phyloP scores from a whole-genome alignment of 345 rosid species.

The Acer yangbiense region DNA sequence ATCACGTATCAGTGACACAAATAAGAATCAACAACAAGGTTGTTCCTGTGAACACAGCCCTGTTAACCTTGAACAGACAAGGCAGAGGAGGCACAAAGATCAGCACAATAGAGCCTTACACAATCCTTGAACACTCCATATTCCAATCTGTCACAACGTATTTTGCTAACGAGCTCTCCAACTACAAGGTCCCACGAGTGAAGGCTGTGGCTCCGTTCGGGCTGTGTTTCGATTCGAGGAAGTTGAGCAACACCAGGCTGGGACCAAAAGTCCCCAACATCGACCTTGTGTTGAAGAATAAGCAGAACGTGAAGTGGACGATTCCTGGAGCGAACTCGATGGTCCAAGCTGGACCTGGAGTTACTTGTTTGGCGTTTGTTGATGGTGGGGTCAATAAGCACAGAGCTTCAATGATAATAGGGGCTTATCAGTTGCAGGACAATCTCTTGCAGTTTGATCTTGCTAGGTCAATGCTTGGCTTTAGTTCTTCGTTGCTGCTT shows the following conservation, averaged over 20 bases:
- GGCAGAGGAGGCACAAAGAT: constrained; percentile 27
- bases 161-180: constrained; percentile 19
- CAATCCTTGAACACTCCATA: constrained; percentile 30
- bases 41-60: constrained; percentile 16
- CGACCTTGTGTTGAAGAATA: constrained; percentile 25
- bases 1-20: constrained; percentile 23
- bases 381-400: constrained; percentile 27
- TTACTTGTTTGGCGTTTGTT: constrained; percentile 34
- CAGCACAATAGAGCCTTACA: constrained; percentile 31
- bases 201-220: constrained; percentile 20
- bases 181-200: neutral
- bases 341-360: constrained; percentile 27
- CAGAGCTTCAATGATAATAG: constrained; percentile 28
- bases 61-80: neutral
- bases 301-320: constrained; percentile 23
- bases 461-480: constrained; percentile 30
- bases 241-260: neutral
- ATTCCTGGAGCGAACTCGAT: constrained; percentile 33
- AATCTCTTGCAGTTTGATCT: constrained; percentile 36
- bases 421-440: constrained; percentile 39
- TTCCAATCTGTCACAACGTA: constrained; percentile 19
- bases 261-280: constrained; percentile 30
- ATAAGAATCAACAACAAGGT: constrained; percentile 20
- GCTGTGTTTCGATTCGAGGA: constrained; percentile 19
- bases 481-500: constrained; percentile 33